phyloP scores from a whole-genome alignment of 208 protist species.

The Acanthamoeba lugdunensis region DNA sequence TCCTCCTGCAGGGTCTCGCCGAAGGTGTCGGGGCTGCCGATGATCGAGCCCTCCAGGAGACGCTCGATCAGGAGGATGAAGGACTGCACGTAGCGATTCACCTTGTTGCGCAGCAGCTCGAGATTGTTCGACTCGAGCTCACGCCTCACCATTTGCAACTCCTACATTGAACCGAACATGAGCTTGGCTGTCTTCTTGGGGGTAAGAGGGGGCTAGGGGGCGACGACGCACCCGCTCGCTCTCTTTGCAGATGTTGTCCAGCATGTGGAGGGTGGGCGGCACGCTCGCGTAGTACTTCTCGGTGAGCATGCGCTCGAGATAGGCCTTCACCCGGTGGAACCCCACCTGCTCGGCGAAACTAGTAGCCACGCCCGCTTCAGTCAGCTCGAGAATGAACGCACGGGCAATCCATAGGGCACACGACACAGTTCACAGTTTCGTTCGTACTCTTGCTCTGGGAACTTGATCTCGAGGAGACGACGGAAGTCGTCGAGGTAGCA shows the following conservation, averaged over 20 bases:
- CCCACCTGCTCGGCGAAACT: constrained; percentile 79
- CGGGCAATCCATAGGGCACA: neutral
- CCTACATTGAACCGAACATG: neutral
- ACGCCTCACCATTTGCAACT: constrained; percentile 74
- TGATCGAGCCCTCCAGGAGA: constrained; percentile 82
- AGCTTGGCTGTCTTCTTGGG: neutral
- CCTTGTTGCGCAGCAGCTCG: constrained; percentile 70
- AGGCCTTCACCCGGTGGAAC: constrained; percentile 79
- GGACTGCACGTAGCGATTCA: constrained; percentile 74
- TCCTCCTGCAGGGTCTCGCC: constrained; percentile 82
- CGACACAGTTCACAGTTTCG: neutral
- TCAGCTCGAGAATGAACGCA: neutral
- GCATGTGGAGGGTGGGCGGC: constrained; percentile 73
- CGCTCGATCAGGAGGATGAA: constrained; percentile 79
- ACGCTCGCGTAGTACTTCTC: constrained; percentile 82
- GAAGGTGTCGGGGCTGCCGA: constrained; percentile 80
- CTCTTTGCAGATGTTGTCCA: constrained; percentile 80
- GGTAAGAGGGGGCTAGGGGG: neutral
- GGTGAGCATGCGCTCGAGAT: constrained; percentile 81
- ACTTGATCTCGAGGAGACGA: constrained; percentile 77
- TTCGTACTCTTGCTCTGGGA: constrained; percentile 77
- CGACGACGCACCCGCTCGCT: constrained; percentile 68
- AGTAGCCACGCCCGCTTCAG: neutral
- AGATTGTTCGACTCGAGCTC: constrained; percentile 80
- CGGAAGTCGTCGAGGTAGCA: constrained; percentile 82